A percentile compares a stretch with the other conserved stretches of the same genome.
These are phyloP conservation scores for Colletotrichum spinosum DNA, from an alignment of 2,329 filamentous ascomycete genomes.

Conservation along the genomic window DNA sequence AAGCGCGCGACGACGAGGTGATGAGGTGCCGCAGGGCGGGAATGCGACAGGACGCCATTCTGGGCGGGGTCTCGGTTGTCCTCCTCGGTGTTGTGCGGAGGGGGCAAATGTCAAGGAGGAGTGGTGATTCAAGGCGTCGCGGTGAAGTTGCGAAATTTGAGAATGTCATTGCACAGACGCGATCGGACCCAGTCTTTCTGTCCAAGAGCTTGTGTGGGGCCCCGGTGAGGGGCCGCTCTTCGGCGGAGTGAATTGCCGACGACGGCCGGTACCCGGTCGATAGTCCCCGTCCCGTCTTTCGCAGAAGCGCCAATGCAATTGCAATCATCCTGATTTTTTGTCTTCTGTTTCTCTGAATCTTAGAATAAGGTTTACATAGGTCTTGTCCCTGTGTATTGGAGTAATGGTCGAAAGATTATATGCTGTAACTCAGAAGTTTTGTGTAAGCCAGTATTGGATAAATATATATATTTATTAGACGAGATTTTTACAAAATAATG, in stretches of 20 bases:
- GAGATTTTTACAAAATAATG: too few relatives aligned
- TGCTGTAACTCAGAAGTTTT: too few relatives aligned
- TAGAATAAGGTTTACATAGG: too few relatives aligned
- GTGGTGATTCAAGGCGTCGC: constrained; percentile 2
- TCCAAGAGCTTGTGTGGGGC: constrained; percentile 30
- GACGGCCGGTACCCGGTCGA: neutral
- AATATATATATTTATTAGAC: too few relatives aligned
- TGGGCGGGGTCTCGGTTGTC: neutral
- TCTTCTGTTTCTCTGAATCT: too few relatives aligned
- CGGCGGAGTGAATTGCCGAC: constrained; percentile 16
- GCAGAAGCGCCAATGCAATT: too few relatives aligned
- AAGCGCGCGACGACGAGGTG: constrained; percentile 46
- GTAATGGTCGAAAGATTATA: too few relatives aligned
- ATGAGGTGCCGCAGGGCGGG: constrained; percentile 61
- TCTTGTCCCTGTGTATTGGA: too few relatives aligned
- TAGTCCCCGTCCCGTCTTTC: too few relatives aligned
- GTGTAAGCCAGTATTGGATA: too few relatives aligned
- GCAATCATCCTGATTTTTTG: too few relatives aligned
- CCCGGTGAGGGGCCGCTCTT: constrained; percentile 25
- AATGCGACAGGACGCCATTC: constrained; percentile 63
- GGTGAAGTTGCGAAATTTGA: neutral
- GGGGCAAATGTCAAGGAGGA: neutral
- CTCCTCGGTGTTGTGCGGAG: neutral
- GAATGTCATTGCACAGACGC: neutral
- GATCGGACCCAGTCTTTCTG: neutral